Base-by-base conservation (phyloP, 441 rosid species). In the Populus hybrid region DNA sequence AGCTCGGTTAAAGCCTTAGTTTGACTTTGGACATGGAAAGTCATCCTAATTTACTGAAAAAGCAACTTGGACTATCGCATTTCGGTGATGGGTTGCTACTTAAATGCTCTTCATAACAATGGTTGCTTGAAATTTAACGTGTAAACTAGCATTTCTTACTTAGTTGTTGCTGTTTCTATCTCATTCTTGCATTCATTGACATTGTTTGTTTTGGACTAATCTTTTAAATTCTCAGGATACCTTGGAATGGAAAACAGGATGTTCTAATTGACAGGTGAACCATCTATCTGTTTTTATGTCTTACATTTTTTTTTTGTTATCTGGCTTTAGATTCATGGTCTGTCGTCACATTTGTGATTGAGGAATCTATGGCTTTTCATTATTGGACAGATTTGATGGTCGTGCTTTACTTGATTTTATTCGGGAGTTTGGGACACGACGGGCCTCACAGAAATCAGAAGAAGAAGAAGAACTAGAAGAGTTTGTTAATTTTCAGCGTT, bases 401-500 rank as follows among this genome's bases (percentile, higher is more conserved):
- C 96, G 99, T 70, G 99, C 98, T 8, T 87, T 95, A 71, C 92
- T 95, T 20, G 99, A 95, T 88, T 95, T 95, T 79, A 89, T 95
- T 77, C 83, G 98, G 67, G 99, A 95, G 74, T 83, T 85, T 24
- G 81, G 87, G 36, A 82, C 79, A 10, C 75, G 79, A 40, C 81
- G 88, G 80, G 72, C 70, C 8, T 89, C 87, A 36, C 89, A 86
- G 73, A 95, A 89, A 84, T 84, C 97, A 0, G 97, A 90, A 75
- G 97, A 95, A 78, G 99, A 92, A 73, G 95, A 91, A 84, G 98
- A 95, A 88, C 81, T 95, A 32, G 99, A 95, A 81, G 99, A 95
- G 95, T 94, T 95, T 94, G 99, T 95, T 89, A 95, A 86, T 92
- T 95, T 95, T 89, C 97, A 95, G 97, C 97, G 97, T 85, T 95